Conservation (phyloP, 2,329 filamentous ascomycete species). For the Pyricularia grisea region DNA sequence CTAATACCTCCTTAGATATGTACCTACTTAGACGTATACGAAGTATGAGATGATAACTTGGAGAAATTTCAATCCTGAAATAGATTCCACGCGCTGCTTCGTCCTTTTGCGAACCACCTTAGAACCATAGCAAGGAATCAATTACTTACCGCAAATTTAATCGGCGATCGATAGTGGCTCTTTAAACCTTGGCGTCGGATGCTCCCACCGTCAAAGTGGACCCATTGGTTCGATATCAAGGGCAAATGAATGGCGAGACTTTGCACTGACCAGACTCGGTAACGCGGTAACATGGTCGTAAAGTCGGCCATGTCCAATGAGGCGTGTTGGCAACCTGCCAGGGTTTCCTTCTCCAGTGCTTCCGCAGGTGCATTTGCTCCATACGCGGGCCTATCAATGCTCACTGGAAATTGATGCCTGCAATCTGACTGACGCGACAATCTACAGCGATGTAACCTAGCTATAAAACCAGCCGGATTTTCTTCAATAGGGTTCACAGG, state of each 20-base stretch:
- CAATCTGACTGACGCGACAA: neutral
- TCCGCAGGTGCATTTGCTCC: neutral
- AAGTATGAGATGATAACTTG: too few species aligned
- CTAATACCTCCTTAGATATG: too few species aligned
- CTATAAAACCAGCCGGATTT: neutral
- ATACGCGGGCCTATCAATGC: neutral
- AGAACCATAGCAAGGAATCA: neutral
- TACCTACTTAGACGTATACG: too few species aligned
- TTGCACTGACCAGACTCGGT: neutral
- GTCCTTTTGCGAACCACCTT: neutral
- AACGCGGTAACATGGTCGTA: neutral
- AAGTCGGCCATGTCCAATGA: neutral
- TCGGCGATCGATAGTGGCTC: neutral
- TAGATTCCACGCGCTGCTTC: too few species aligned
- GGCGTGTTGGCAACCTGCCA: neutral
- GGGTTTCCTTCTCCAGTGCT: neutral
- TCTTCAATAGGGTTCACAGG: neutral
- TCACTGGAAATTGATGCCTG: neutral
- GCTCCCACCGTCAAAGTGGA: neutral
- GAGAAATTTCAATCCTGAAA: too few species aligned
- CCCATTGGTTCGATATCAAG: neutral
- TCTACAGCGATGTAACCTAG: neutral
- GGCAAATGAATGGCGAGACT: neutral
- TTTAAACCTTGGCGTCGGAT: neutral
- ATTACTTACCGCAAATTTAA: neutral